Percentiles rank a stretch among this genome's conserved stretches.
phyloP scores from a whole-genome alignment of 352 stramenopile genomes.

The Globisporangium lucens region DNA sequence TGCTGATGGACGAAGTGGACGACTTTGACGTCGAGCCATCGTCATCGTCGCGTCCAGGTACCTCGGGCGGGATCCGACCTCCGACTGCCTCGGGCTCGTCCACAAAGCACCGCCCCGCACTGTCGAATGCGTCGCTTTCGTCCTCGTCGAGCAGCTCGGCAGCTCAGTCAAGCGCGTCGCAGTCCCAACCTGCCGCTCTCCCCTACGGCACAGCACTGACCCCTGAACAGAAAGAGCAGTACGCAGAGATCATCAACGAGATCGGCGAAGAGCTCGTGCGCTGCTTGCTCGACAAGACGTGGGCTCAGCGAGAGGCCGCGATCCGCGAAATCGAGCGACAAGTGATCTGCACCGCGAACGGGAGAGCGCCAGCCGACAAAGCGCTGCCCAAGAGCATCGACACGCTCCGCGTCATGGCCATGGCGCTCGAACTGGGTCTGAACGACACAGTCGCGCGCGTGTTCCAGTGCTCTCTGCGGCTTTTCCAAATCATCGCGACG shows the following conservation, averaged over 20 bases:
- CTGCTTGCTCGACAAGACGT: conserved; percentile 77
- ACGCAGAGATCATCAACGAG: conserved; percentile 43
- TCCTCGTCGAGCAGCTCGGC: conserved; percentile 17
- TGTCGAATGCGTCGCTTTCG: conserved; percentile 59
- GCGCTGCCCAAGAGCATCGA: conserved; percentile 53
- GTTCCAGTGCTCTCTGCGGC: conserved; percentile 70
- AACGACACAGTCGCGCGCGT: conserved; percentile 77
- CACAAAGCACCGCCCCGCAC: conserved; percentile 69
- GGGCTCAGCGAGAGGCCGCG: conserved; percentile 69
- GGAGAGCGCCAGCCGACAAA: conserved; percentile 37
- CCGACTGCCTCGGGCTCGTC: conserved; percentile 71
- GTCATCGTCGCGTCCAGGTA: conserved; percentile 36
- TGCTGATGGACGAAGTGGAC: conserved; percentile 84
- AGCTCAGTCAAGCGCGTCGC: conserved; percentile 17
- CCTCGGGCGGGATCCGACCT: conserved; percentile 48
- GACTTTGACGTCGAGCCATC: conserved; percentile 63
- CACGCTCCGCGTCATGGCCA: conserved; percentile 52
- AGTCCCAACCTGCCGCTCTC: conserved; percentile 38
- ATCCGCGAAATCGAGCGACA: conserved; percentile 73
- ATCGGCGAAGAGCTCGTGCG: conserved; percentile 74
- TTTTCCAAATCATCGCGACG: conserved; percentile 65
- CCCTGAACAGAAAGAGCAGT: conserved; percentile 50
- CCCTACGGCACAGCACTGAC: conserved; percentile 74
- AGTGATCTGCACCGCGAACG: conserved; percentile 51
- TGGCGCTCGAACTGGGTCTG: conserved; percentile 60